Conservation (phyloP, 2,329 filamentous ascomycete species). For the Fusarium fujikuroi region DNA sequence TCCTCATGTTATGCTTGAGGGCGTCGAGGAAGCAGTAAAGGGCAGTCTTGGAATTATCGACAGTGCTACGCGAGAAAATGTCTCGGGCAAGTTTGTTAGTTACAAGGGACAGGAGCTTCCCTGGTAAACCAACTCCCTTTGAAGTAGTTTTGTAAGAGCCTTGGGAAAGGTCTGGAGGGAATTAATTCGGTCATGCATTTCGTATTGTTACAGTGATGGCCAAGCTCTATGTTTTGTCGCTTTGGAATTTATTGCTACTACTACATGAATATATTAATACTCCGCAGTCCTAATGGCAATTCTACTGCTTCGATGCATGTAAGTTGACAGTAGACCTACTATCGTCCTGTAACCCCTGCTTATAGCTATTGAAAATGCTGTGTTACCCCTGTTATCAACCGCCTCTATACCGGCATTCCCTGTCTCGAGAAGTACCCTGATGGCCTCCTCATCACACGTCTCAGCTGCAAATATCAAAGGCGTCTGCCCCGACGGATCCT, state of each 20-base stretch:
- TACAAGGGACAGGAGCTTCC: conserved; percentile 46
- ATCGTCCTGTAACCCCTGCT: accelerated
- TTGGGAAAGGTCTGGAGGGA: too few relatives aligned
- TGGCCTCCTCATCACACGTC: not conserved
- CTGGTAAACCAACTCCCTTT: conserved; percentile 26
- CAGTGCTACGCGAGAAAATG: conserved; percentile 46
- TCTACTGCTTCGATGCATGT: accelerated
- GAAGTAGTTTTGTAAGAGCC: accelerated
- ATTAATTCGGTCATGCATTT: too few relatives aligned
- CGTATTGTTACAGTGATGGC: too few relatives aligned
- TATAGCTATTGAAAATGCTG: accelerated
- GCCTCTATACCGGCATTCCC: accelerated
- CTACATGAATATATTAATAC: too few relatives aligned
- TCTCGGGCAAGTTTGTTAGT: conserved; percentile 49
- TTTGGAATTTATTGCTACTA: too few relatives aligned
- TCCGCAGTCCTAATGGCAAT: not conserved
- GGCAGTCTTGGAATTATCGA: conserved; percentile 52
- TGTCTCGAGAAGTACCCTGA: not conserved
- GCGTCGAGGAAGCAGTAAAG: conserved; percentile 47
- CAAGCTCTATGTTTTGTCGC: too few relatives aligned
- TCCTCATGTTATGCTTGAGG: conserved; percentile 38
- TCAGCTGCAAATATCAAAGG: not conserved
- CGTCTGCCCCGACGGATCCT: accelerated
- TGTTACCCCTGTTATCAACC: accelerated
- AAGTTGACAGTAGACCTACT: accelerated